Evolutionary conservation across 345 rosid genomes (phyloP).

Genomic region (Linum lewisii): DNA sequence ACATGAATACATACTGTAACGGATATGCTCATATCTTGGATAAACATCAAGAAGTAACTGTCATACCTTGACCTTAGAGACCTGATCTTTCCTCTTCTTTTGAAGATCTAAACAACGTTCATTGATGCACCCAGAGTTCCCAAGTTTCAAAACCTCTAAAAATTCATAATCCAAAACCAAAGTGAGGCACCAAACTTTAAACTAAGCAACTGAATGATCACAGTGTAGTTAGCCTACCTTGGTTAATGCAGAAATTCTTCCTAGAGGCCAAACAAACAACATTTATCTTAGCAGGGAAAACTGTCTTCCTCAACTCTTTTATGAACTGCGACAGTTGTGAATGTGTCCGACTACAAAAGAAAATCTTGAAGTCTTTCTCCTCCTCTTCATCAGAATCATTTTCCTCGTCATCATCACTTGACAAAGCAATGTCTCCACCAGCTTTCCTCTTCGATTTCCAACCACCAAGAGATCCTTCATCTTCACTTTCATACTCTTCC

Average conservation of each 20-base stretch:
- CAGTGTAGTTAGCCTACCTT: constrained; percentile 34
- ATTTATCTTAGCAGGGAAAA: constrained; percentile 37
- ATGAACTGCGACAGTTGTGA: constrained; percentile 89
- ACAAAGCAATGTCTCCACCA: constrained; percentile 32
- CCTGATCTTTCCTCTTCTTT: constrained; percentile 43
- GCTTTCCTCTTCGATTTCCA: constrained; percentile 47
- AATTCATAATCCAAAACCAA: constrained; percentile 11
- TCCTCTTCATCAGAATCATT: constrained; percentile 27
- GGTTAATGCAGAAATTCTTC: constrained; percentile 75
- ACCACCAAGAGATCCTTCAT: constrained; percentile 30
- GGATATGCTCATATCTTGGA: neutral
- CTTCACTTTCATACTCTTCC: constrained; percentile 83
- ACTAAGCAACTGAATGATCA: neutral
- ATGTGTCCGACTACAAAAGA: constrained; percentile 88
- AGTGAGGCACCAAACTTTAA: neutral
- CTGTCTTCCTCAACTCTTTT: constrained; percentile 70
- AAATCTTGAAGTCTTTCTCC: constrained; percentile 39
- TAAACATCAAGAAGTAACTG: neutral
- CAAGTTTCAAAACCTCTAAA: constrained; percentile 64
- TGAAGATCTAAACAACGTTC: constrained; percentile 89
- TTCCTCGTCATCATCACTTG: constrained; percentile 56
- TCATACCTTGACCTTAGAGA: constrained; percentile 62
- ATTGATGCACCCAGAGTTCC: constrained; percentile 49
- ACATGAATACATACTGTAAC: neutral
- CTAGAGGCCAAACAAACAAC: constrained; percentile 76